Evolutionary conservation across 306 rosid species (phyloP).

Genomic region (Crotalaria pallida): DNA sequence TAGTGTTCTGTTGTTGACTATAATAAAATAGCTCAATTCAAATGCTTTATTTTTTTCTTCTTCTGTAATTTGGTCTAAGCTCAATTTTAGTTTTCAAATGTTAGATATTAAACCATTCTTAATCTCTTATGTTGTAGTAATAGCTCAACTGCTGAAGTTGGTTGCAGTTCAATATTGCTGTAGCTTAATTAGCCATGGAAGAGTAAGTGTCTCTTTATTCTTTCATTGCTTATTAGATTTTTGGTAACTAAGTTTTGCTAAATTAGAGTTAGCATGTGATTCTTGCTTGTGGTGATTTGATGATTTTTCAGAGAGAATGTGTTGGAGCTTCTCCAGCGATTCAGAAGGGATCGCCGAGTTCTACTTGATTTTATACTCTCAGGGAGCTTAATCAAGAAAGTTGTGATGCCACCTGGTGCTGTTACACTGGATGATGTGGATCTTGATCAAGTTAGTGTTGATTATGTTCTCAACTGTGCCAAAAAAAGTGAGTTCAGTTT

Average conservation of each 20-base stretch:
- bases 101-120: neutral
- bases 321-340: conserved; percentile 75
- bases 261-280: conserved; percentile 5
- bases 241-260: neutral
- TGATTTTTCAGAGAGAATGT: conserved; percentile 59
- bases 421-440: conserved; percentile 95
- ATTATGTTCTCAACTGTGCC: conserved; percentile 86
- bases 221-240: conserved; percentile 5
- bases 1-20: neutral
- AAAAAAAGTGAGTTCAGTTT: conserved; percentile 51
- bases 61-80: neutral
- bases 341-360: conserved; percentile 74
- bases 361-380: conserved; percentile 91
- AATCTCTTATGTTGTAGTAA: conserved; percentile 14
- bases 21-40: neutral
- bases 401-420: conserved; percentile 97
- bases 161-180: conserved; percentile 6
- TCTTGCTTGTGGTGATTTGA: conserved; percentile 10
- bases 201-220: conserved; percentile 52
- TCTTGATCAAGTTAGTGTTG: conserved; percentile 97
- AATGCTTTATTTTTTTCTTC: neutral
- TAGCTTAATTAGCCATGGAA: conserved; percentile 54
- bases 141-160: conserved; percentile 26
- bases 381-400: conserved; percentile 90
- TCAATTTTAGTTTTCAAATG: conserved; percentile 1